Evolutionary conservation across 1,284 basidiomycete genomes (phyloP).

Genomic region (Papiliotrema laurentii): DNA sequence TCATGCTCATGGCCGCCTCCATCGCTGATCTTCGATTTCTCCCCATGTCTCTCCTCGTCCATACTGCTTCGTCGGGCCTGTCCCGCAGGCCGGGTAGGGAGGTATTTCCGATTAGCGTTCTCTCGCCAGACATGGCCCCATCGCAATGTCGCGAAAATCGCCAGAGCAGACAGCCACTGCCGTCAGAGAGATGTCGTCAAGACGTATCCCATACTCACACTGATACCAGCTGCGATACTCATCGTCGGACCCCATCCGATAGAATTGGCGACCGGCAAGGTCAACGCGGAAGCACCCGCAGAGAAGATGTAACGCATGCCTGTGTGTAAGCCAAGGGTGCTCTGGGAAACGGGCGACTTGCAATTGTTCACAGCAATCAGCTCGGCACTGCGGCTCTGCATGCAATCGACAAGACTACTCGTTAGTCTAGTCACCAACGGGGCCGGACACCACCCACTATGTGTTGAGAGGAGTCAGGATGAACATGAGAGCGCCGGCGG

Average conservation of each 20-base stretch:
- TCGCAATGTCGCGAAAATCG: constrained; percentile 20
- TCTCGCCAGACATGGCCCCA: constrained; percentile 38
- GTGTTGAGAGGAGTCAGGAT: constrained; percentile 55
- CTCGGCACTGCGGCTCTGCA: constrained; percentile 56
- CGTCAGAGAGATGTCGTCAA: background rate
- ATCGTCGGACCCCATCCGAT: constrained; percentile 58
- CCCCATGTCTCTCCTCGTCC: background rate
- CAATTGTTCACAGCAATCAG: constrained; percentile 49
- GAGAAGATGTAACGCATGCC: constrained; percentile 27
- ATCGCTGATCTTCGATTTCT: background rate
- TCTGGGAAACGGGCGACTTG: constrained; percentile 4
- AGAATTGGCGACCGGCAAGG: constrained; percentile 55
- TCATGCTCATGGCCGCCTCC: constrained; percentile 6
- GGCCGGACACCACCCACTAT: constrained; percentile 41
- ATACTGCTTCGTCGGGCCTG: background rate
- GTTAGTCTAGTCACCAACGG: background rate
- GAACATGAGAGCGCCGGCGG: constrained; percentile 48
- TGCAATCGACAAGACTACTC: constrained; percentile 52
- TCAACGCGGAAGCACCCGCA: constrained; percentile 51
- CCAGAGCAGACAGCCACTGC: constrained; percentile 19
- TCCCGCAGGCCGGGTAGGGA: constrained; percentile 8
- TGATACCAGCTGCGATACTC: constrained; percentile 50
- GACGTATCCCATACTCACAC: constrained; percentile 11
- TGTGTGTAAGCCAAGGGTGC: constrained; percentile 8
- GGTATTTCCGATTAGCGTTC: constrained; percentile 17